Conservation (phyloP, 2,329 filamentous ascomycete genomes). For the Polychaeton citri region DNA sequence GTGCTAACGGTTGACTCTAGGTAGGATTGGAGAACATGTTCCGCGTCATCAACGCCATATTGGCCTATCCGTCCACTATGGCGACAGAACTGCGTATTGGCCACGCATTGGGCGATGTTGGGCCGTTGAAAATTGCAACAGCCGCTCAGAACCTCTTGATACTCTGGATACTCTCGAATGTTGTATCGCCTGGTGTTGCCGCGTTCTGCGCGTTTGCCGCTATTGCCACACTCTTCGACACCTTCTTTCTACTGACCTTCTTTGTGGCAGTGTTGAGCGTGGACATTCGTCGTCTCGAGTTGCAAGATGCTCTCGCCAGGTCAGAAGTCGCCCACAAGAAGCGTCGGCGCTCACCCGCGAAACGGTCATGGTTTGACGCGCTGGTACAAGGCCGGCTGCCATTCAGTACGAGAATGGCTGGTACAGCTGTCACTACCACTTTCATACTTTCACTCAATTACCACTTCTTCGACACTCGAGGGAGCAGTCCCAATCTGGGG, state of each 20-base stretch:
- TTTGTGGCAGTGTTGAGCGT: slow-evolving; percentile 69
- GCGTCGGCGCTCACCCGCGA: slow-evolving; percentile 14
- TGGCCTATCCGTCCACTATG: slow-evolving; percentile 56
- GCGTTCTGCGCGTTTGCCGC: slow-evolving; percentile 66
- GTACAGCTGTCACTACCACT: slow-evolving; percentile 57
- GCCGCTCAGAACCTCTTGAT: slow-evolving; percentile 57
- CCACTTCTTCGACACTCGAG: slow-evolving; percentile 58
- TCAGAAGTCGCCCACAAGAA: slow-evolving; percentile 27
- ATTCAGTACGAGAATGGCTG: slow-evolving; percentile 60
- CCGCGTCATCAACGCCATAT: slow-evolving; percentile 62
- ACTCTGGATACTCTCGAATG: slow-evolving; percentile 49
- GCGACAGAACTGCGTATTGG: slow-evolving; percentile 57
- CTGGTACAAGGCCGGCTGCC: slow-evolving; percentile 52
- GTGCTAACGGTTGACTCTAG: too few species aligned
- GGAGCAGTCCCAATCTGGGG: slow-evolving; percentile 17
- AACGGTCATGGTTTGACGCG: slow-evolving; percentile 46
- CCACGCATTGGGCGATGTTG: slow-evolving; percentile 60
- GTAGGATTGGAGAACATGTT: slow-evolving; percentile 30
- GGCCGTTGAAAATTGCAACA: slow-evolving; percentile 54
- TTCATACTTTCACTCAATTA: slow-evolving; percentile 63
- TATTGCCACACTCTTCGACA: slow-evolving; percentile 62
- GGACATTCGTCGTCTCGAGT: slow-evolving; percentile 62
- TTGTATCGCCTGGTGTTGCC: slow-evolving; percentile 57
- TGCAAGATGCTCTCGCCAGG: slow-evolving; percentile 54
- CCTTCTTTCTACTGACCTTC: slow-evolving; percentile 66